Evolutionary conservation across 179 eudicot genomes (phyloP).

Genomic region (Pouteria campechiana): DNA sequence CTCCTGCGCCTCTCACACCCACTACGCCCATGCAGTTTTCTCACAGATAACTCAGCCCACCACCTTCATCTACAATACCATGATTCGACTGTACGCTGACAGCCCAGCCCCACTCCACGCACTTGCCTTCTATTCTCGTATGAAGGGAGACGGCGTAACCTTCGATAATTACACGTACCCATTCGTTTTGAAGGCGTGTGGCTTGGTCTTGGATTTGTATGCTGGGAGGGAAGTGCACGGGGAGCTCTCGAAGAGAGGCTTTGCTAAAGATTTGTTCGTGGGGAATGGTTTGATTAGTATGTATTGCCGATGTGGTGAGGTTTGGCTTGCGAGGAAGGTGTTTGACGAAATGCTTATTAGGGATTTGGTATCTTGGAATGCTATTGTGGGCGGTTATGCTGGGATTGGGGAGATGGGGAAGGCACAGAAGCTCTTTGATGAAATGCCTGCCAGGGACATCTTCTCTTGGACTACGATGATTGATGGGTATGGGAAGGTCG

Average conservation of each 20-base stretch:
- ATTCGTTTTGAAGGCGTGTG: conserved; percentile 23
- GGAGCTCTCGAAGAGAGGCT: conserved; percentile 9
- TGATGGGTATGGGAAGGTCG: conserved; percentile 14
- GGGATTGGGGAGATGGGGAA: conserved; percentile 17
- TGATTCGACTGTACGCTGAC: conserved; percentile 18
- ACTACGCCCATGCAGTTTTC: too few relatives aligned
- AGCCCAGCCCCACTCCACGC: conserved; percentile 16
- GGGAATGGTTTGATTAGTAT: conserved; percentile 12
- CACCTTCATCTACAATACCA: conserved; percentile 29
- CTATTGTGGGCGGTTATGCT: conserved; percentile 15
- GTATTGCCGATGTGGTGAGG: conserved; percentile 19
- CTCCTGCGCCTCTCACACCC: too few relatives aligned
- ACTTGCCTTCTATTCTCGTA: conserved; percentile 13
- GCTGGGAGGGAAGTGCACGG: conserved; percentile 9
- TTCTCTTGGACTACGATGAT: conserved; percentile 10
- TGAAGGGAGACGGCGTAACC: conserved; percentile 17
- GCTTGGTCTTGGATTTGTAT: background rate
- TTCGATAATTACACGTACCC: conserved; percentile 44
- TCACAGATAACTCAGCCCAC: too few relatives aligned
- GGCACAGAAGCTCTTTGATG: conserved; percentile 33
- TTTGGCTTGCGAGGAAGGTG: conserved; percentile 19
- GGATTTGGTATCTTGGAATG: conserved; percentile 17
- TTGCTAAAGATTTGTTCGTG: conserved; percentile 8
- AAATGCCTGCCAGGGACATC: conserved; percentile 34
- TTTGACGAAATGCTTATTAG: conserved; percentile 30